These are phyloP conservation scores for Biscutella laevigata DNA, from an alignment of 441 rosid genomes.

Conservation along the genomic window DNA sequence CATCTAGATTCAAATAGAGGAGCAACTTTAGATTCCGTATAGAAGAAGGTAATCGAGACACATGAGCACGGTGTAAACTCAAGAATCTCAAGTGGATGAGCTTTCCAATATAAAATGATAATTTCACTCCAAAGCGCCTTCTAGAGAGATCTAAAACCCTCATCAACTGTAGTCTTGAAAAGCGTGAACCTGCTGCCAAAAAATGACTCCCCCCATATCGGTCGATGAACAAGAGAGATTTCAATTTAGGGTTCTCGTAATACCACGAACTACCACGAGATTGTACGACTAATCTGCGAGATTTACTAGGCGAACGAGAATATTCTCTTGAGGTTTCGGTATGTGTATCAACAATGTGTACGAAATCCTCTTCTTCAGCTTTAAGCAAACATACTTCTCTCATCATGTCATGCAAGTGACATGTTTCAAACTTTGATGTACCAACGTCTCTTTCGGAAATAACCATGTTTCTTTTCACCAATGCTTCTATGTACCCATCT, in stretches of 20 bases:
- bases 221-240: constrained; percentile 9
- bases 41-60: constrained; percentile 1
- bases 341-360: not conserved
- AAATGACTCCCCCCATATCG: too few relatives aligned
- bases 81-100: constrained; percentile 9
- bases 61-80: fast-evolving
- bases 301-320: not conserved
- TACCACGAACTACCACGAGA: too few relatives aligned
- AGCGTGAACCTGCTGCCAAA: not conserved
- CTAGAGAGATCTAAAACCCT: not conserved
- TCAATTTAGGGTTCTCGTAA: not conserved
- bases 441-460: not conserved
- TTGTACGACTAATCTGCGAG: constrained; percentile 1
- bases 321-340: not conserved
- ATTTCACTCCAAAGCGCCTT: not conserved
- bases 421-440: not conserved
- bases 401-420: constrained; percentile 26
- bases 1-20: not conserved
- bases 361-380: constrained; percentile 7
- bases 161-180: not conserved
- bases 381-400: constrained; percentile 22
- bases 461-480: constrained; percentile 23
- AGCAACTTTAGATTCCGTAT: not conserved
- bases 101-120: not conserved
- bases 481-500: constrained; percentile 4